These are phyloP conservation scores for Ilyonectria destructans DNA, from an alignment of 2,329 filamentous ascomycete species.

Conservation along the genomic window DNA sequence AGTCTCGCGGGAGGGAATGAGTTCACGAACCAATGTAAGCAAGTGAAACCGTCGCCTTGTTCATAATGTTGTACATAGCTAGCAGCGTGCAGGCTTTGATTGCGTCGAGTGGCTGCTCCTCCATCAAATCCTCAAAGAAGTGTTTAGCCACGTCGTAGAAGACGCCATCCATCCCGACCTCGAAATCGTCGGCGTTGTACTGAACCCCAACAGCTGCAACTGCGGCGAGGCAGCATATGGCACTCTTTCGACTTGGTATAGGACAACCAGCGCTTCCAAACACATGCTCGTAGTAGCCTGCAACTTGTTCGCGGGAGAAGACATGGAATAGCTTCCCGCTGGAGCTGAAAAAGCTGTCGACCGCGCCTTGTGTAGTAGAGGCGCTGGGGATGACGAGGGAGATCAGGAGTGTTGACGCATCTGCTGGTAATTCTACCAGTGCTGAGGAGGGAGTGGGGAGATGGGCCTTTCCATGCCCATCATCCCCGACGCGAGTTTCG, in stretches of 20 bases:
- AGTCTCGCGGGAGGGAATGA: too few relatives aligned
- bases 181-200: conserved; percentile 5
- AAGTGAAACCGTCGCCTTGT: conserved; percentile 14
- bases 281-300: background rate
- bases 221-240: background rate
- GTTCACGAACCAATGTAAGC: conserved; percentile 19
- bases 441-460: too few relatives aligned
- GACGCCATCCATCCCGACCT: background rate
- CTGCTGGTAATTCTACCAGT: too few relatives aligned
- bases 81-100: conserved; percentile 5
- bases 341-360: conserved; percentile 9
- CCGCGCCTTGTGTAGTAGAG: too few relatives aligned
- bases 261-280: background rate
- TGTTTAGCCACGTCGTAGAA: conserved; percentile 22
- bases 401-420: too few relatives aligned
- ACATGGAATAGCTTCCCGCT: conserved; percentile 13
- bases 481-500: too few relatives aligned
- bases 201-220: conserved; percentile 4
- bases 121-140: conserved; percentile 1
- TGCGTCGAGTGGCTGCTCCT: conserved; percentile 5
- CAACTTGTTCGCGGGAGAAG: background rate
- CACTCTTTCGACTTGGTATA: background rate
- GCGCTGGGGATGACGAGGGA: too few relatives aligned
- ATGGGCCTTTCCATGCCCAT: too few relatives aligned
- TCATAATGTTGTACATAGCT: conserved; percentile 11